Evolutionary conservation across 306 rosid species (phyloP).

Genomic region (Ormosia emarginata): DNA sequence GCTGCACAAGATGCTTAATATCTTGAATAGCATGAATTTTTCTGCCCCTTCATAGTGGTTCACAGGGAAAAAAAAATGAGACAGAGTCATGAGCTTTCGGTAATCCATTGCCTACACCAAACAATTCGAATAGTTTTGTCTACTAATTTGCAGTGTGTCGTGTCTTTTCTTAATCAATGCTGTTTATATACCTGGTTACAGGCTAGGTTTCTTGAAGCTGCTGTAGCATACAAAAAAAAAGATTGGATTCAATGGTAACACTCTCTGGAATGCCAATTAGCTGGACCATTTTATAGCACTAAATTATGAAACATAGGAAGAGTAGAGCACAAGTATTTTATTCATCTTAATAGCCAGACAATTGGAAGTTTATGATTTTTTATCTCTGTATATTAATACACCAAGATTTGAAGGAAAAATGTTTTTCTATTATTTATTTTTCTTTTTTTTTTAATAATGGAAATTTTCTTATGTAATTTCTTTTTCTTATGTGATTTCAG

Average conservation of each 20-base stretch:
- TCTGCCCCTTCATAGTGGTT: neutral
- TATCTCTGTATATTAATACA: too few relatives aligned
- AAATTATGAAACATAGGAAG: too few relatives aligned
- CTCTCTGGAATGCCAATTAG: slow-evolving; percentile 2
- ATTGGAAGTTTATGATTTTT: too few relatives aligned
- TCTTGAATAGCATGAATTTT: neutral
- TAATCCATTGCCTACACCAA: neutral
- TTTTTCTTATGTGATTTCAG: slow-evolving; percentile 35
- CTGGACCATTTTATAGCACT: neutral
- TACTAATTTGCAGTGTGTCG: neutral
- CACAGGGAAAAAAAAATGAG: too few relatives aligned
- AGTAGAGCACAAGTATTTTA: too few relatives aligned
- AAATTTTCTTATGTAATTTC: neutral
- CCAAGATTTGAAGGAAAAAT: too few relatives aligned
- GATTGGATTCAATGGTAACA: slow-evolving; percentile 88
- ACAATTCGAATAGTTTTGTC: neutral
- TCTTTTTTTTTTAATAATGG: too few relatives aligned
- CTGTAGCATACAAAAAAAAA: slow-evolving; percentile 83
- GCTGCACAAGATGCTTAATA: neutral
- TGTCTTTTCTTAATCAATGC: neutral
- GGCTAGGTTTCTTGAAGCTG: slow-evolving; percentile 91
- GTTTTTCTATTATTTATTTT: too few relatives aligned
- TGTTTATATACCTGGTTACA: slow-evolving; percentile 31
- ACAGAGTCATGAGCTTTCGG: neutral
- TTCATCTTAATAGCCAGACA: too few relatives aligned